A percentile compares a stretch with the other conserved stretches of the same genome.
Conservation (phyloP, 2,329 filamentous ascomycete species). For the Fusarium albidum region DNA sequence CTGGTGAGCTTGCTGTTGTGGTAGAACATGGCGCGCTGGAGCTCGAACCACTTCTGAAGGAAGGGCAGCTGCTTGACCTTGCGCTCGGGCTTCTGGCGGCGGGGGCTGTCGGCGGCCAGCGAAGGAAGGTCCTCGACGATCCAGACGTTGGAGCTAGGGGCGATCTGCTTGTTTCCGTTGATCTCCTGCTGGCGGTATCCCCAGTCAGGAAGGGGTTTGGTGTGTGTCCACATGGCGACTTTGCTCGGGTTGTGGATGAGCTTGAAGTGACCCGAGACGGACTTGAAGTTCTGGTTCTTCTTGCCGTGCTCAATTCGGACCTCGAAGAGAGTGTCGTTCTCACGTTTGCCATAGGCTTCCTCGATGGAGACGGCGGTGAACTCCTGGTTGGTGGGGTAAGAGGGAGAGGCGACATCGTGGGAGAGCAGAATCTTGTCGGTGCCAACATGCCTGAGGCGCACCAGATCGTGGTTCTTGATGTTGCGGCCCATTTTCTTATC, state of each 20-base stretch:
- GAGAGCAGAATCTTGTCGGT: conserved; percentile 89
- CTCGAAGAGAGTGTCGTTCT: conserved; percentile 93
- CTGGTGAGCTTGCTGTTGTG: conserved; percentile 98
- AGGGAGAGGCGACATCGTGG: conserved; percentile 96
- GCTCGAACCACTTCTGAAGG: conserved; percentile 92
- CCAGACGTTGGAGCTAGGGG: conserved; percentile 93
- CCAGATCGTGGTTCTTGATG: conserved; percentile 84
- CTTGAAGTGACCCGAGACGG: conserved; percentile 92
- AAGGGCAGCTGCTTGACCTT: conserved; percentile 88
- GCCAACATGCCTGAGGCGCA: conserved; percentile 85
- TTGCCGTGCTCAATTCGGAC: conserved; percentile 90
- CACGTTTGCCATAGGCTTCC: conserved; percentile 75
- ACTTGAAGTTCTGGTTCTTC: conserved; percentile 83
- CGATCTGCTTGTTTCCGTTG: conserved; percentile 97
- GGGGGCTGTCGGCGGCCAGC: conserved; percentile 73
- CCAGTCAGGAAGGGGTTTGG: conserved; percentile 95
- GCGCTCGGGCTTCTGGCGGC: conserved; percentile 77
- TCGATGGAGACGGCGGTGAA: conserved; percentile 84
- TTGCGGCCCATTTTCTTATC: conserved; percentile 65
- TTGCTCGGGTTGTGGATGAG: conserved; percentile 93
- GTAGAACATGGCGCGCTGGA: conserved; percentile 98
- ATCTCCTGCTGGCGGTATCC: conserved; percentile 97
- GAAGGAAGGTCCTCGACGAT: conserved; percentile 91
- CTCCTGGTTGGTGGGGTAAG: conserved; percentile 97
- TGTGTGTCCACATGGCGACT: conserved; percentile 99